Evolutionary conservation across 1,139 yeast genomes (phyloP), one percentile per base, ranked within the genome.

Genomic region (Geotrichum cucujoidarum): DNA sequence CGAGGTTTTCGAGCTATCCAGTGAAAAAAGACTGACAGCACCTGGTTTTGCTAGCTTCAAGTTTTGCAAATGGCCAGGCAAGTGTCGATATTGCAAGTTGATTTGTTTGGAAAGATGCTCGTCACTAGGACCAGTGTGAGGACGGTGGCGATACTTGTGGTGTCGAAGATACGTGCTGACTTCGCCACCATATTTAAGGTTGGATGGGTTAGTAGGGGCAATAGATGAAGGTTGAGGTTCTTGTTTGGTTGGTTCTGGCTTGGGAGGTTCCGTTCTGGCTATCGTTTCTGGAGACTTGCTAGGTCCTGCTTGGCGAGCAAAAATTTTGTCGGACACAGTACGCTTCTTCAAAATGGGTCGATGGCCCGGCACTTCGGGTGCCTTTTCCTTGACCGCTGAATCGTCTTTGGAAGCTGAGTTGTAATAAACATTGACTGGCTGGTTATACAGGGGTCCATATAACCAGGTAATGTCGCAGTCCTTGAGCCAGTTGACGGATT

Each of bases 391-490:
- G 11, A 29, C 43, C 21, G 31, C 30, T 16, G 39, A n/a, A 16
- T 41, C 39, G 21, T 31, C 43, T 2, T 27, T 35, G 60, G 57
- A 35, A 18, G 13, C 27, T 11, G 25, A 40, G 50, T 49, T 44
- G 57, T 67, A 37, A 55, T 56, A 43, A 21, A 60, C 52, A 45
- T 70, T 65, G 41, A 68, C 71, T 29, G 70, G 71, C 57, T 73
- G 77, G 32, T 75, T 73, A 31, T 75, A 78, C 30, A 87, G 75
- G 0, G 95, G 95, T 1, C 95, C 95, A 63, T 84, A 84, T n/a
- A 84, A 74, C 94, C 94, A 84, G 1, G 92, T 83, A 24, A 85
- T 89, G 63, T 84, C 95, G 58, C 78, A 78, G 57, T 85, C 95
- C 63, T 85, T 85, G 46, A 83, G 77, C 94, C 95, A 84, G 63